Base-by-base conservation (phyloP, 2,329 filamentous ascomycete genomes). In the Phialophora macrospora region DNA sequence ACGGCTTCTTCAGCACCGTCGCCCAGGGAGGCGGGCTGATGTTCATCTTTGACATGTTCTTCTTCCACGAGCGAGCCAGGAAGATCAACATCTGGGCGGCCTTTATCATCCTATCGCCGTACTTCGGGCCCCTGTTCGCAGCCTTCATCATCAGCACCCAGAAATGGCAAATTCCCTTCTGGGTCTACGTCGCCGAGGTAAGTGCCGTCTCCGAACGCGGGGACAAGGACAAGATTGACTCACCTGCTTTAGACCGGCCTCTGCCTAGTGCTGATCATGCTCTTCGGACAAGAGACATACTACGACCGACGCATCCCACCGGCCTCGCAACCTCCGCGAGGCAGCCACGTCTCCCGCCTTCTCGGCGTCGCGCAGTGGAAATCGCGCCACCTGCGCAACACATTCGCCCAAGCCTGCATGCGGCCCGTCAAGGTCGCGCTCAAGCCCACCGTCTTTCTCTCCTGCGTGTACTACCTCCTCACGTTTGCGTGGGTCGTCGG, bases 401-500 rank as follows among this genome's bases (percentile, higher is more conserved):
- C 73, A 0, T 73, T 78, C 22, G 62, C 63, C 4, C 76, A 79
- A 48, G 77, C 77, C 0, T 65, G 74, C 9, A 75, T 77, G 70
- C 73, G 77, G 0, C 77, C 77, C 0, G 5, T 79, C 9, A 73
- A 74, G 3, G 76, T 79, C 4, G 72, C 80, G 44, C 61, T 72
- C 54, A 80, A 81, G 54, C 75, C 76, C 1, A 75, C 78, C 0
- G 75, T 81, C 2, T 70, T 79, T 44, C 61, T 78, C 0, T 70
- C 74, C 0, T 70, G 67, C 1, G 41, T 80, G 8, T 80, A 79
- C 63, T 80, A 80, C 63, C 66, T 79, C 28, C 67, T 80, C 14
- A 78, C 74, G 3, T 80, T 79, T 66, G 77, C 77, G 0, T 80
- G 78, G 78, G 75, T 79, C 26, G 74, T 79, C 22, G 84, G 83